These are phyloP conservation scores for Ilex paraguariensis DNA, from an alignment of 305 asterid genomes.

Conservation along the genomic window DNA sequence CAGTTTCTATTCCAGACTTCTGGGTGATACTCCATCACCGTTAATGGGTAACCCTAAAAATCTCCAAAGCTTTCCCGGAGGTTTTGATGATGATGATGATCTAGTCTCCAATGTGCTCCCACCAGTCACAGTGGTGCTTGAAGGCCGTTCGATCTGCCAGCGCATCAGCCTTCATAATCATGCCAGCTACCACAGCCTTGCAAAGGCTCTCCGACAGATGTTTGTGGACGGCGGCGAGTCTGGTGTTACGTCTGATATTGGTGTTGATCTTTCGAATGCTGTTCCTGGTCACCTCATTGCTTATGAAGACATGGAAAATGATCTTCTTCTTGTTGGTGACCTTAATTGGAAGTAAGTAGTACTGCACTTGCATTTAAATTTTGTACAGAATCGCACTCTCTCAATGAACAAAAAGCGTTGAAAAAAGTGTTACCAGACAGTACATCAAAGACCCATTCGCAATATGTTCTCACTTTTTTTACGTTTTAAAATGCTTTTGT, in stretches of 20 bases:
- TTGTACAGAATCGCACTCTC: too few relatives aligned
- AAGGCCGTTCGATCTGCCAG: constrained; percentile 81
- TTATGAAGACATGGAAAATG: constrained; percentile 79
- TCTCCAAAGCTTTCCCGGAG: constrained; percentile 24
- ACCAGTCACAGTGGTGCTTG: constrained; percentile 72
- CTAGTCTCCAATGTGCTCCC: constrained; percentile 49
- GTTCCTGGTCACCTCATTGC: constrained; percentile 75
- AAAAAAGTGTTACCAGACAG: too few relatives aligned
- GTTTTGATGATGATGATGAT: constrained; percentile 38
- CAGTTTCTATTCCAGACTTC: too few relatives aligned
- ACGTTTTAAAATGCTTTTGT: background rate
- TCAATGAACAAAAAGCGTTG: too few relatives aligned
- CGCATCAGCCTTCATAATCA: constrained; percentile 72
- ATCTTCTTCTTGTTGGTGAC: constrained; percentile 83
- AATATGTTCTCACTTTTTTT: background rate
- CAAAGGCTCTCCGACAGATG: constrained; percentile 60
- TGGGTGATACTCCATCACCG: constrained; percentile 6
- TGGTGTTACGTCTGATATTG: background rate
- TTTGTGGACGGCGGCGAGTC: constrained; percentile 33
- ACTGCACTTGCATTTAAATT: background rate
- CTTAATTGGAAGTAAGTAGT: constrained; percentile 68
- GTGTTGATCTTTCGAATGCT: constrained; percentile 65
- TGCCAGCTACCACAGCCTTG: constrained; percentile 51
- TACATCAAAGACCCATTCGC: too few relatives aligned
- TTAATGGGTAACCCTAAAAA: constrained; percentile 19